Percentiles rank a stretch among this genome's conserved stretches.
phyloP scores from a whole-genome alignment of 73 alveolate genomes.

The Paramecium caudatum region DNA sequence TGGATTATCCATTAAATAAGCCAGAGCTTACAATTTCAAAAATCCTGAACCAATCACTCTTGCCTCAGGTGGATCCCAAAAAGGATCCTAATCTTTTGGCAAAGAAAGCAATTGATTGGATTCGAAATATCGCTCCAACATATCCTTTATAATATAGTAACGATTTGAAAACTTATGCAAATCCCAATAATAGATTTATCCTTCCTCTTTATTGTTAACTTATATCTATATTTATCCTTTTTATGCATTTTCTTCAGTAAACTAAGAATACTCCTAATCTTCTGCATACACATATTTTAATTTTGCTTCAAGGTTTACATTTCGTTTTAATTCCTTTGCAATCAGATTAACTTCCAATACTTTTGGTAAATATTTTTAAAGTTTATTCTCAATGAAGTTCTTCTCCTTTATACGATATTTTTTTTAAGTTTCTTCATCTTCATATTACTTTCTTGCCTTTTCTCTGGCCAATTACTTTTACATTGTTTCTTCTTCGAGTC shows the following conservation, averaged over 20 bases:
- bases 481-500: slow-evolving; percentile 59
- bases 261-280: slow-evolving; percentile 77
- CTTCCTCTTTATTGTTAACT: slow-evolving; percentile 93
- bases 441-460: slow-evolving; percentile 27
- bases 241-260: slow-evolving; percentile 64
- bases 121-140: slow-evolving; percentile 90
- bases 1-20: slow-evolving; percentile 92
- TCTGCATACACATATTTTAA: slow-evolving; percentile 74
- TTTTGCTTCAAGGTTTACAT: slow-evolving; percentile 75
- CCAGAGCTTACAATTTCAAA: slow-evolving; percentile 90
- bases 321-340: slow-evolving; percentile 84
- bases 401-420: slow-evolving; percentile 65
- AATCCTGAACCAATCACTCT: slow-evolving; percentile 90
- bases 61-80: slow-evolving; percentile 94
- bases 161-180: slow-evolving; percentile 91
- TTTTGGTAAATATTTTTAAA: slow-evolving; percentile 77
- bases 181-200: slow-evolving; percentile 90
- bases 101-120: slow-evolving; percentile 57
- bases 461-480: slow-evolving; percentile 64
- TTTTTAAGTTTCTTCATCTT: slow-evolving; percentile 73
- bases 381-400: slow-evolving; percentile 67
- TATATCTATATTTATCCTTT: slow-evolving; percentile 76
- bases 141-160: slow-evolving; percentile 90
- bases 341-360: slow-evolving; percentile 83
- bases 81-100: slow-evolving; percentile 91